phyloP scores from a whole-genome alignment of 2,329 filamentous ascomycete species.

The Cercospora berteroae region DNA sequence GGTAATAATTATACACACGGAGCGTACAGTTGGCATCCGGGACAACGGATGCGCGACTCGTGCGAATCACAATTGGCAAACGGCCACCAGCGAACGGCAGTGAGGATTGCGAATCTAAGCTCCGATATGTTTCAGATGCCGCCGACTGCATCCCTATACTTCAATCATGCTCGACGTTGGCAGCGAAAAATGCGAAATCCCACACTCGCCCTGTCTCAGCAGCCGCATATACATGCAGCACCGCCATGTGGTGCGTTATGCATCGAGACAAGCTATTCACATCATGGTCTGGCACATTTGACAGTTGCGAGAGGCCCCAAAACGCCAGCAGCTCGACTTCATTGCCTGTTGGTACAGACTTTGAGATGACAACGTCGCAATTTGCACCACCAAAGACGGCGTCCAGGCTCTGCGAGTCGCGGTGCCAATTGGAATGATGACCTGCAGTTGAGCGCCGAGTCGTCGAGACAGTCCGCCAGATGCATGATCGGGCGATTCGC shows the following conservation, averaged over 20 bases:
- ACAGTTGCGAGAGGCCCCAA: not conserved
- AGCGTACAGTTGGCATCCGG: no score
- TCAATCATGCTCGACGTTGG: no score
- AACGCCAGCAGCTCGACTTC: not conserved
- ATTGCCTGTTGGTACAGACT: not conserved
- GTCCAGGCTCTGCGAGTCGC: not conserved
- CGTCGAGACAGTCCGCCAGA: not conserved
- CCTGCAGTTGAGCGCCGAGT: not conserved
- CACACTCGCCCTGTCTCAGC: not conserved
- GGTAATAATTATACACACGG: no score
- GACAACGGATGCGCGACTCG: no score
- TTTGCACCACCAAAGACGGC: not conserved
- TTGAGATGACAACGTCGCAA: not conserved
- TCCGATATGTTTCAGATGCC: conserved; percentile 1
- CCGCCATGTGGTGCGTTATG: not conserved
- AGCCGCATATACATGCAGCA: not conserved
- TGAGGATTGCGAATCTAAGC: not conserved
- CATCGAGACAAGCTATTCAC: not conserved
- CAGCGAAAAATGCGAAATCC: no score
- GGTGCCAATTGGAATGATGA: not conserved
- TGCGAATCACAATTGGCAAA: not conserved
- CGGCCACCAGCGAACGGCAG: not conserved
- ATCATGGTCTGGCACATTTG: not conserved
- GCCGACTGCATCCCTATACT: not conserved
- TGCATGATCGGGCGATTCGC: not conserved